Percentiles rank a stretch among this genome's conserved stretches.
These are phyloP conservation scores for Candida orba DNA, from an alignment of 805 yeast genomes.

Conservation along the genomic window DNA sequence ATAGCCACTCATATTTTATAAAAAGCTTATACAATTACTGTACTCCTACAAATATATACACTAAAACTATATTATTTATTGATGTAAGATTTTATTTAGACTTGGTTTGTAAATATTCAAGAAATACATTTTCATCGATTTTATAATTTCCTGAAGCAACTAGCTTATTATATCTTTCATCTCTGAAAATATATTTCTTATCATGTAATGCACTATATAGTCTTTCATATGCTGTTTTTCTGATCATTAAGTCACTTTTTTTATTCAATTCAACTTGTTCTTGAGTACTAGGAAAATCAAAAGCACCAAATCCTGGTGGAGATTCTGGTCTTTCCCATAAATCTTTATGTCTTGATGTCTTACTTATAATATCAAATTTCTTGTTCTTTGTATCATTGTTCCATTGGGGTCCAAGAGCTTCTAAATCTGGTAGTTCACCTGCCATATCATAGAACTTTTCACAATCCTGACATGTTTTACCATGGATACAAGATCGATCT, in stretches of 20 bases:
- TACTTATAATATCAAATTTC: conserved; percentile 14
- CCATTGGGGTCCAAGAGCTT: conserved; percentile 25
- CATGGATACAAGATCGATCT: conserved; percentile 27
- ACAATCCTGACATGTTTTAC: conserved; percentile 29
- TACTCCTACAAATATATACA: background rate
- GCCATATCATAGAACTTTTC: conserved; percentile 25
- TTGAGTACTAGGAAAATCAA: conserved; percentile 55
- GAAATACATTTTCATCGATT: conserved; percentile 24
- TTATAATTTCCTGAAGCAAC: conserved; percentile 26
- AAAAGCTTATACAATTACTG: too few species aligned
- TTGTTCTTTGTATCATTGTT: conserved; percentile 6
- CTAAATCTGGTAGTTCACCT: conserved; percentile 19
- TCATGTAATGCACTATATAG: conserved; percentile 36
- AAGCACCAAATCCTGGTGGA: conserved; percentile 54
- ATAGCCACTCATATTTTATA: too few species aligned
- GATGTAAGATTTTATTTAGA: background rate
- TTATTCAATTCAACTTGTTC: conserved; percentile 34
- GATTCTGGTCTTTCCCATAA: conserved; percentile 32
- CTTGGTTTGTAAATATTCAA: conserved; percentile 9
- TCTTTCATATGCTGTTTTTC: conserved; percentile 36
- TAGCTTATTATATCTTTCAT: conserved; percentile 30
- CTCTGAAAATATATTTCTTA: conserved; percentile 40
- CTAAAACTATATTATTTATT: background rate
- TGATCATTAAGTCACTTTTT: conserved; percentile 28
- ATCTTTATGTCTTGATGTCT: conserved; percentile 20